Base-by-base conservation (phyloP, 352 stramenopile genomes). In the Pythium aphanidermatum region DNA sequence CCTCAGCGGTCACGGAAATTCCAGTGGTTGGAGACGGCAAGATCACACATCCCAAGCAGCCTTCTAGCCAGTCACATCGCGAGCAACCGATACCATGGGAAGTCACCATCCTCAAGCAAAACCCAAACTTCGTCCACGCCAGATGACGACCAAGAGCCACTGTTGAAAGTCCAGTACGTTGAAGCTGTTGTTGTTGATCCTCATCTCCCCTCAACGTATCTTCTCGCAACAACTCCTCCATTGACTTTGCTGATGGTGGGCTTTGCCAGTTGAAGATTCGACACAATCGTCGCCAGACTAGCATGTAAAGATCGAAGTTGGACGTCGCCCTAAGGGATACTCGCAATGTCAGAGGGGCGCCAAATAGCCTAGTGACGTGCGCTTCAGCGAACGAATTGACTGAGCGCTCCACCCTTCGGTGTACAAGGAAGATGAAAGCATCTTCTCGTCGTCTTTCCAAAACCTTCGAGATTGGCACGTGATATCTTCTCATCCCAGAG, bases 41-140 rank as follows among this genome's bases (percentile, higher is more conserved):
- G 13, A 96, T 70, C 36, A 94, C 41, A 34, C 86, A 96, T 5
- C 86, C 86, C 8, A 92, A 68, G 46, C 86, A 96, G 2, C 80
- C 81, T 51, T 90, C 68, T 2, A 95, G 58, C 86, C 86, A 96
- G 30, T 91, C 77, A 44, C 84, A 96, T n/a, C 77, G 68, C 33
- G 81, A 92, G 36, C 86, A 96, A 16, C 81, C 80, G n/a, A 76
- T 68, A 11, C 84, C 83, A 54, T 85, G 68, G 17, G 72, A 83
- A 3, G 81, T 92, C 17, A 93, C 83, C 63, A 88, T 65, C 0
- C 82, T 73, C 14, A 95, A 61, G 26, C 77, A 89, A 60, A 95
- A 95, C 0, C 84, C 84, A 63, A 91, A 93, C 44, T 74, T 74
- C 25, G 76, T 86, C 29, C 73, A 37, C 2, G 58, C 12, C 16